These are phyloP conservation scores for Aspergillus sp. DNA, from an alignment of 2,329 filamentous ascomycete genomes.

Conservation along the genomic window DNA sequence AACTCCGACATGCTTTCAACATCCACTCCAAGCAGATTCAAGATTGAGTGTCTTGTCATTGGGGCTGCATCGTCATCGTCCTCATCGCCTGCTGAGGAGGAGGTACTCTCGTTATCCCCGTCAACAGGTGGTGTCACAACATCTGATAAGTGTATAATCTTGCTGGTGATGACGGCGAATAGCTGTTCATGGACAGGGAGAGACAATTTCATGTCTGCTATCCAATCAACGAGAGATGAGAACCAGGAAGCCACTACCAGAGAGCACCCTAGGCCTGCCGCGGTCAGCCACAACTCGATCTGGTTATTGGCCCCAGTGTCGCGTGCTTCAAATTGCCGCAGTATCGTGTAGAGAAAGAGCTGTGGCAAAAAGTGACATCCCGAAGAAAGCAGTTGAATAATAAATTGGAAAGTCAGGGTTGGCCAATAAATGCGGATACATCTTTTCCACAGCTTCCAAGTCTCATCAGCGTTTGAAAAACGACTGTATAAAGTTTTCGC, in stretches of 20 bases:
- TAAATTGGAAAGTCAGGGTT: constrained; percentile 58
- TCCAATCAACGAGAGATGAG: constrained; percentile 47
- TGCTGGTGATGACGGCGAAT: constrained; percentile 69
- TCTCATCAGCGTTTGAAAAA: constrained; percentile 2
- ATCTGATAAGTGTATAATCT: constrained; percentile 72
- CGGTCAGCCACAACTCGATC: constrained; percentile 56
- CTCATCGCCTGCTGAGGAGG: not conserved
- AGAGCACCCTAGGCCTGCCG: constrained; percentile 57
- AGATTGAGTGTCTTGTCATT: constrained; percentile 57
- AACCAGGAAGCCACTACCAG: constrained; percentile 57
- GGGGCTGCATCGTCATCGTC: constrained; percentile 44
- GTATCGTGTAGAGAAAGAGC: constrained; percentile 63
- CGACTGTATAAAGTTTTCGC: constrained; percentile 39
- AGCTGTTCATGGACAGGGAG: constrained; percentile 67
- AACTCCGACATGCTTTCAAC: constrained; percentile 67
- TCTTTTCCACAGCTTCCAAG: constrained; percentile 54
- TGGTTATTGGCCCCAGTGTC: constrained; percentile 47
- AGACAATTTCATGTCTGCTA: constrained; percentile 11
- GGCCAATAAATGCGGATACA: constrained; percentile 58
- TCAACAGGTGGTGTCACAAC: constrained; percentile 43
- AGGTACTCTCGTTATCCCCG: constrained; percentile 28
- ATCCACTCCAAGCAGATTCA: constrained; percentile 76
- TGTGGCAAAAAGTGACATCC: constrained; percentile 67
- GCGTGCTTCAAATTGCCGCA: constrained; percentile 62
- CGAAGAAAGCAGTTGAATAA: constrained; percentile 53